These are phyloP conservation scores for Chrysosporium keratinophilum DNA, from an alignment of 2,329 filamentous ascomycete species.

Conservation along the genomic window DNA sequence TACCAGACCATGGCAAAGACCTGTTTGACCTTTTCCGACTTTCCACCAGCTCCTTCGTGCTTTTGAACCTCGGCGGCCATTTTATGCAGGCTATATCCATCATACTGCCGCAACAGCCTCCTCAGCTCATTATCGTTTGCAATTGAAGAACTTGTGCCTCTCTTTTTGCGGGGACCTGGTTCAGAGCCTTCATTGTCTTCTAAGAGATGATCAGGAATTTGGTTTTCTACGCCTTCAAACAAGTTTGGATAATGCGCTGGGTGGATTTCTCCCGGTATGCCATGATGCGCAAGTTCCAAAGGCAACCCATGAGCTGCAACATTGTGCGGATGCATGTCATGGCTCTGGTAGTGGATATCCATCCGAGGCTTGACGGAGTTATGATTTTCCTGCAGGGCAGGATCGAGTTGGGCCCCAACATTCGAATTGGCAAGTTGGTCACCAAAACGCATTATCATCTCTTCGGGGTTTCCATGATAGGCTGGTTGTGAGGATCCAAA, in stretches of 20 bases:
- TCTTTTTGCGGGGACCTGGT: slow-evolving; percentile 35
- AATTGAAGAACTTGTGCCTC: slow-evolving; percentile 39
- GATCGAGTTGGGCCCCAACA: slow-evolving; percentile 28
- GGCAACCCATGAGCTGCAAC: slow-evolving; percentile 30
- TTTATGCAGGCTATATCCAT: slow-evolving; percentile 37
- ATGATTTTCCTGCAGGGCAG: slow-evolving; percentile 31
- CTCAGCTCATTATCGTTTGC: slow-evolving; percentile 41
- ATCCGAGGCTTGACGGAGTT: slow-evolving; percentile 27
- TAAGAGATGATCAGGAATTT: slow-evolving; percentile 31
- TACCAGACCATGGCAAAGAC: slow-evolving; percentile 45
- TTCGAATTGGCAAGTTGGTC: slow-evolving; percentile 34
- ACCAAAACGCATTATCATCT: slow-evolving; percentile 38
- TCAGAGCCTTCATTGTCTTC: slow-evolving; percentile 38
- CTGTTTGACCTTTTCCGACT: slow-evolving; percentile 43
- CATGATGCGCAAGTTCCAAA: slow-evolving; percentile 28
- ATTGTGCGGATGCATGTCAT: slow-evolving; percentile 28
- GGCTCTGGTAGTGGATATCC: slow-evolving; percentile 29
- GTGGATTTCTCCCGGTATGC: slow-evolving; percentile 23
- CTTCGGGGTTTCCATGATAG: slow-evolving; percentile 34
- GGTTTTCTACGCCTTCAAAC: slow-evolving; percentile 36
- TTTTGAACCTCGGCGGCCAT: slow-evolving; percentile 42
- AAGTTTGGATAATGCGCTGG: slow-evolving; percentile 32
- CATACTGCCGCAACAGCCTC: slow-evolving; percentile 39
- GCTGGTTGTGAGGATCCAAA: slow-evolving; percentile 26
- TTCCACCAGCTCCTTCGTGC: slow-evolving; percentile 41